phyloP scores from a whole-genome alignment of 306 rosid species.

The Dryas alaskensis region DNA sequence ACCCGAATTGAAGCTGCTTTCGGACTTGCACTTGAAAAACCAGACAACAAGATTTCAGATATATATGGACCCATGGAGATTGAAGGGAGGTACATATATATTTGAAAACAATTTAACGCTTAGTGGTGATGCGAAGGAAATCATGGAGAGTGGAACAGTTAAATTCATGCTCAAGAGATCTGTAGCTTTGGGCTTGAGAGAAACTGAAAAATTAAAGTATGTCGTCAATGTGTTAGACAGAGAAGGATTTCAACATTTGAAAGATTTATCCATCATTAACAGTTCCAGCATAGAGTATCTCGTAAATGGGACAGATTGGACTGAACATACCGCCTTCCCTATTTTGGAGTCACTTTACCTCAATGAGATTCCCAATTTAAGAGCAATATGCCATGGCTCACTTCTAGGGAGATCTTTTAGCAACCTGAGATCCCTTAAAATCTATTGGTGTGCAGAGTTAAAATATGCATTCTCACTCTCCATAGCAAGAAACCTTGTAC shows the following conservation, averaged over 20 bases:
- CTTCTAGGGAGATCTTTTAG: not conserved
- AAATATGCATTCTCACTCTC: not conserved
- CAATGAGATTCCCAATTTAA: fast-evolving
- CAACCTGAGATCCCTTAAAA: not conserved
- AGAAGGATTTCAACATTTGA: too few species aligned
- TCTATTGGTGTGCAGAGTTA: fast-evolving
- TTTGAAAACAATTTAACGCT: too few species aligned
- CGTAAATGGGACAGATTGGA: not conserved
- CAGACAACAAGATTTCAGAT: not conserved
- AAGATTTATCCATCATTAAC: fast-evolving
- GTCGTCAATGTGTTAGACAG: too few species aligned
- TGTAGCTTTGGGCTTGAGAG: too few species aligned
- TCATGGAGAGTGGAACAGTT: too few species aligned
- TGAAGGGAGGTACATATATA: too few species aligned
- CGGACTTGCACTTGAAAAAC: not conserved
- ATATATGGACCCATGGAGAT: too few species aligned
- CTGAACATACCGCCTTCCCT: not conserved
- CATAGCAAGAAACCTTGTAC: not conserved
- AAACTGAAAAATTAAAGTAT: too few species aligned
- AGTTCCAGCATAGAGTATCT: not conserved
- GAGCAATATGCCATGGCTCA: not conserved
- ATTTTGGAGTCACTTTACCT: fast-evolving
- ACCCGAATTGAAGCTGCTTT: not conserved
- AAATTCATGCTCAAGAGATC: too few species aligned
- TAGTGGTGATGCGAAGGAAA: too few species aligned